Conservation (phyloP, 2,329 filamentous ascomycete species). For the Nigrospora oryzae region DNA sequence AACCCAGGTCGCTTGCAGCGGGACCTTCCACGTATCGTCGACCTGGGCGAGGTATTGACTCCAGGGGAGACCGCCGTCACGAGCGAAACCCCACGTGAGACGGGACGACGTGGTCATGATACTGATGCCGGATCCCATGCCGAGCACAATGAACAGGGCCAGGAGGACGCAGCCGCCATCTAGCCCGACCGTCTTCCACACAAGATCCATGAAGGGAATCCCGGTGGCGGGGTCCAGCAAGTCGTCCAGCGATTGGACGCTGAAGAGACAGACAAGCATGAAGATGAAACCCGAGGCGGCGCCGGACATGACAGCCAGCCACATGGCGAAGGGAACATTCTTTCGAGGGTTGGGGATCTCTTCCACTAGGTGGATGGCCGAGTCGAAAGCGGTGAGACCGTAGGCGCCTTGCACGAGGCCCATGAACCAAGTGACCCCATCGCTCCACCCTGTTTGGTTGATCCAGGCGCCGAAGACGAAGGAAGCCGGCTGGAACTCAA, state of each 20-base stretch:
- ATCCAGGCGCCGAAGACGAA: slow-evolving; percentile 47
- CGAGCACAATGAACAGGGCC: slow-evolving; percentile 46
- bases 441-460: slow-evolving; percentile 41
- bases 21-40: slow-evolving; percentile 41
- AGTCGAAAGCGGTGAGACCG: slow-evolving; percentile 48
- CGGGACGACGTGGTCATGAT: slow-evolving; percentile 42
- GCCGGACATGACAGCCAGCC: slow-evolving; percentile 39
- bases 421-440: slow-evolving; percentile 49
- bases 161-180: slow-evolving; percentile 36
- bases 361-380: slow-evolving; percentile 50
- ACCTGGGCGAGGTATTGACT: slow-evolving; percentile 34
- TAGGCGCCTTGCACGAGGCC: slow-evolving; percentile 50
- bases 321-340: slow-evolving; percentile 43
- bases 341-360: slow-evolving; percentile 43
- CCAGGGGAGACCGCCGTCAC: slow-evolving; percentile 39
- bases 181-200: slow-evolving; percentile 28
- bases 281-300: slow-evolving; percentile 41
- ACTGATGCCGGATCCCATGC: slow-evolving; percentile 42
- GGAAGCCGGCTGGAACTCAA: slow-evolving; percentile 36
- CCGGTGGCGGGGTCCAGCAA: slow-evolving; percentile 27
- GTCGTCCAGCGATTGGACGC: slow-evolving; percentile 34
- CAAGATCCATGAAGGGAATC: slow-evolving; percentile 40
- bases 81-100: slow-evolving; percentile 45
- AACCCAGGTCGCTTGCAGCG: slow-evolving; percentile 40
- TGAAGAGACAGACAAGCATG: slow-evolving; percentile 42